Conservation (phyloP, 2,329 filamentous ascomycete genomes). For the Fusarium multiceps region DNA sequence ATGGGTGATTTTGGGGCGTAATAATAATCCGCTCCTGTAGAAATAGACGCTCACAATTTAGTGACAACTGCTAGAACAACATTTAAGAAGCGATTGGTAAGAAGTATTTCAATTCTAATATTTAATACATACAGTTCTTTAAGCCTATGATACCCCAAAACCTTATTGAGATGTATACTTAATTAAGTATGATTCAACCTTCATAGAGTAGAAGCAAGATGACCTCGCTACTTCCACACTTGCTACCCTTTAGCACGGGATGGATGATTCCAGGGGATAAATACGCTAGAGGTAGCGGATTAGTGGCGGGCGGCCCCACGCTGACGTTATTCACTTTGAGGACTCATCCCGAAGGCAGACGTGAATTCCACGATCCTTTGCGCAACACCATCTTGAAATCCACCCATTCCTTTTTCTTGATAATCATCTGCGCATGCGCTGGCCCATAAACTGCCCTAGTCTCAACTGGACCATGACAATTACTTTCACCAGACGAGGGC, state of each 20-base stretch:
- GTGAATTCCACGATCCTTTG: constrained; percentile 13
- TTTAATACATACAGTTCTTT: not conserved
- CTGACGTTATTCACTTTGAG: constrained; percentile 40
- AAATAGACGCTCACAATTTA: not conserved
- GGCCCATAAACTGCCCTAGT: not conserved
- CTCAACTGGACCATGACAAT: constrained; percentile 24
- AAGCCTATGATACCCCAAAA: not conserved
- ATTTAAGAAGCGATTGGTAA: not conserved
- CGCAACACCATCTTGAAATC: not conserved
- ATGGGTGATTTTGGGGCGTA: not conserved
- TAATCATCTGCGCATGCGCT: not conserved
- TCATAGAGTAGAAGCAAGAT: not conserved
- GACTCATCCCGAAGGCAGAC: constrained; percentile 2
- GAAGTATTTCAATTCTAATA: not conserved
- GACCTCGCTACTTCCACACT: not conserved
- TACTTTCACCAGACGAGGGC: constrained; percentile 30
- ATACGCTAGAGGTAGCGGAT: constrained; percentile 23
- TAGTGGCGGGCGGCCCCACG: constrained; percentile 31
- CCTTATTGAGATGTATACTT: not conserved
- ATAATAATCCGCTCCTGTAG: constrained; percentile 2
- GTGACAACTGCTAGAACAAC: not conserved
- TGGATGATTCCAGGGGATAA: not conserved
- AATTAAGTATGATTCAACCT: not conserved
- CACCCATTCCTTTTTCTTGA: not conserved
- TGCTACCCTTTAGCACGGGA: not conserved